phyloP scores from a whole-genome alignment of 352 stramenopile species.

The Globisporangium parvum region DNA sequence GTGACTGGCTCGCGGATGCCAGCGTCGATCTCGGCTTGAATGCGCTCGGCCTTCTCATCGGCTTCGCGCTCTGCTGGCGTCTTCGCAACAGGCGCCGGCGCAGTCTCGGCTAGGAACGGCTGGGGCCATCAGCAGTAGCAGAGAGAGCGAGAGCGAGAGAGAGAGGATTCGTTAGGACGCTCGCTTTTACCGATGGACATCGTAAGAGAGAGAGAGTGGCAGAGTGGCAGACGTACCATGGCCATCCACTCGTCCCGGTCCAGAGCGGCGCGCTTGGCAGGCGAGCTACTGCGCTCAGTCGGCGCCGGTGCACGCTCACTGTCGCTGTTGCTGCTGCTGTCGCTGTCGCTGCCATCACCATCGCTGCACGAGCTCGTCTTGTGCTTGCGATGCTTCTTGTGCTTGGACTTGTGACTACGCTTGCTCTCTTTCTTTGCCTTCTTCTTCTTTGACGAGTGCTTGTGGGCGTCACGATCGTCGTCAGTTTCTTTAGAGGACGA shows the following conservation, averaged over 20 bases:
- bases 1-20: conserved; percentile 72
- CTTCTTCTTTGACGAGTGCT: conserved; percentile 9
- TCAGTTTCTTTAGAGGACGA: neutral
- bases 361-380: conserved; percentile 25
- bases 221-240: conserved; percentile 31
- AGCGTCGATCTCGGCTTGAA: conserved; percentile 70
- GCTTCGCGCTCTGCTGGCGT: conserved; percentile 28
- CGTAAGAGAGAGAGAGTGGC: neutral
- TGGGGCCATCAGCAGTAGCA: conserved; percentile 5
- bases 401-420: conserved; percentile 14
- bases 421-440: conserved; percentile 19
- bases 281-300: neutral
- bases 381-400: conserved; percentile 32
- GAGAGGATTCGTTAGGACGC: too few relatives aligned
- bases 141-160: too few relatives aligned
- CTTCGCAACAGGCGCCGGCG: conserved; percentile 25
- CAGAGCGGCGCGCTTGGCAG: conserved; percentile 14
- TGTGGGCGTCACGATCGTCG: neutral
- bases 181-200: too few relatives aligned
- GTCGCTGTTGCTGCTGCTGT: conserved; percentile 8
- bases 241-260: conserved; percentile 76
- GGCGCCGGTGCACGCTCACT: neutral
- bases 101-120: conserved; percentile 38
- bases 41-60: conserved; percentile 47
- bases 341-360: conserved; percentile 12